Evolutionary conservation across 257 asterid genomes (phyloP).

Genomic region (Ocimum tenuiflorum): DNA sequence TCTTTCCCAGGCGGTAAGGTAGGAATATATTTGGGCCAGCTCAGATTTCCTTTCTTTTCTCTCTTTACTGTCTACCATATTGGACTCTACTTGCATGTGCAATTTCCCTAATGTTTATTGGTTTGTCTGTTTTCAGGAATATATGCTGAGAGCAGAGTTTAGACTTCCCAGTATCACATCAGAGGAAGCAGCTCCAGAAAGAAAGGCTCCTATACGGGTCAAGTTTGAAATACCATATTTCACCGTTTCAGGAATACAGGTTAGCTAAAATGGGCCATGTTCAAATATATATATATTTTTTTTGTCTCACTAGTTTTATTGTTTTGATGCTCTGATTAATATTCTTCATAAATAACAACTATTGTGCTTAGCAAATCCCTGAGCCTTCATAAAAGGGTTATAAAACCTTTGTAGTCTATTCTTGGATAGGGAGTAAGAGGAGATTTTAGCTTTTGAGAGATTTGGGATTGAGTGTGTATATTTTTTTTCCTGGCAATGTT

Average conservation of each 20-base stretch:
- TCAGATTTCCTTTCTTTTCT: slow-evolving; percentile 7
- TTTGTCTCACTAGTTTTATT: not conserved
- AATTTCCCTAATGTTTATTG: not conserved
- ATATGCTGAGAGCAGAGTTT: slow-evolving; percentile 97
- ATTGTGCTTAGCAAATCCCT: not conserved
- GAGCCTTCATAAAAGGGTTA: slow-evolving; percentile 10
- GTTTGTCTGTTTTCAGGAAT: slow-evolving; percentile 49
- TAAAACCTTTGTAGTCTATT: not conserved
- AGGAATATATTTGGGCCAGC: slow-evolving; percentile 2
- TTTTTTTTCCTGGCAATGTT: not conserved
- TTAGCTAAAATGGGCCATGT: slow-evolving; percentile 17
- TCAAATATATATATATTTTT: too few species aligned
- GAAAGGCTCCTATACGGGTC: slow-evolving; percentile 96
- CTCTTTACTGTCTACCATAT: not conserved
- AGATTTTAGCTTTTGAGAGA: not conserved
- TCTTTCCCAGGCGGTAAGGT: slow-evolving; percentile 99
- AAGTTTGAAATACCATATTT: slow-evolving; percentile 98
- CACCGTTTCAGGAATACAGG: slow-evolving; percentile 99
- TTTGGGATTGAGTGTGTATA: not conserved
- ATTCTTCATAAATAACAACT: not conserved
- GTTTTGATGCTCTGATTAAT: not conserved
- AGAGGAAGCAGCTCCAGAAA: slow-evolving; percentile 80
- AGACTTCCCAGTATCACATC: slow-evolving; percentile 88
- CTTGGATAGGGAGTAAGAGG: not conserved
- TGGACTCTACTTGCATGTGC: not conserved